Evolutionary conservation across 116 monocot species (phyloP).

Genomic region (Iris pallida): DNA sequence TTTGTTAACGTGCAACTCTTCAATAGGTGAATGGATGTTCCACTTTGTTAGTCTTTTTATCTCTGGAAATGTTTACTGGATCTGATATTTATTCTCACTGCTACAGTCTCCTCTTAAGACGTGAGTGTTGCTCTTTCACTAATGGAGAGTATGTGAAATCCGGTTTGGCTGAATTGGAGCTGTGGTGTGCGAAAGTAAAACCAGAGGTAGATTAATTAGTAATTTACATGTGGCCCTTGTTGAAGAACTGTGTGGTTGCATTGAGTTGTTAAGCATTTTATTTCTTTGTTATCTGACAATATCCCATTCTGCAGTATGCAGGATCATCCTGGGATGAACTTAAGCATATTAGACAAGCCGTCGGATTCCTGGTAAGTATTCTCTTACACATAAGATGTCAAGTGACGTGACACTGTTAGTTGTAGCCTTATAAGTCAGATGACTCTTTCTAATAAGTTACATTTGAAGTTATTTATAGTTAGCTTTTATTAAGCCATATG

Average conservation of each 20-base stretch:
- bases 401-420: background rate
- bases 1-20: conserved; percentile 86
- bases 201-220: conserved; percentile 30
- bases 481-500: too few species aligned
- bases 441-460: background rate
- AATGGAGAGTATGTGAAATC: conserved; percentile 91
- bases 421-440: background rate
- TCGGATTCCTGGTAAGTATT: conserved; percentile 78
- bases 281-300: conserved; percentile 6
- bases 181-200: conserved; percentile 73
- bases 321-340: conserved; percentile 83
- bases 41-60: background rate
- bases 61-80: background rate
- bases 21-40: conserved; percentile 46
- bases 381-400: background rate
- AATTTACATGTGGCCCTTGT: background rate
- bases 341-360: conserved; percentile 74
- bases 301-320: conserved; percentile 39
- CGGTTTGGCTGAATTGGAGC: conserved; percentile 72
- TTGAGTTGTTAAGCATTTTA: background rate
- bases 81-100: background rate
- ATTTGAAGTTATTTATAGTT: too few species aligned
- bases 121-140: conserved; percentile 86
- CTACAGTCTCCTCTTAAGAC: conserved; percentile 67
- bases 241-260: background rate